phyloP scores from a whole-genome alignment of 331 rosid genomes.

The Rhamnella rubrinervis region DNA sequence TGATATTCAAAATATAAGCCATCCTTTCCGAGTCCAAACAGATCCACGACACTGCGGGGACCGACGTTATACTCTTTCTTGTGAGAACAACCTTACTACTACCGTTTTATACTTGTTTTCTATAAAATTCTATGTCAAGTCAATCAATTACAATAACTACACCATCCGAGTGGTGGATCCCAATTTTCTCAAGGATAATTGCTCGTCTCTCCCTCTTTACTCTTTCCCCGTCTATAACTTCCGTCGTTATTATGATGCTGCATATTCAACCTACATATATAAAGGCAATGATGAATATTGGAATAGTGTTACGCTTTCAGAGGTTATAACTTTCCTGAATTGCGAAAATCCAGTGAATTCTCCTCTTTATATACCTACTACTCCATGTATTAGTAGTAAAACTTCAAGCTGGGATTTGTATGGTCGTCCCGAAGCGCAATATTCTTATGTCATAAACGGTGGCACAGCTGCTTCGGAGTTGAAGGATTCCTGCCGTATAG shows the following conservation, averaged over 20 bases:
- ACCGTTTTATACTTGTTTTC: neutral
- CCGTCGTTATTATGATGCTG: neutral
- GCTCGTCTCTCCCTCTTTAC: neutral
- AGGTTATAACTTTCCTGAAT: neutral
- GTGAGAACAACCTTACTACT: conserved; percentile 11
- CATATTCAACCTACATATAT: neutral
- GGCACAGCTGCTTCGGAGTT: too few species aligned
- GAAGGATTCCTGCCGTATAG: too few species aligned
- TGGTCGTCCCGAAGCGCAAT: too few species aligned
- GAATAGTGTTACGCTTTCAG: neutral
- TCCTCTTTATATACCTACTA: neutral
- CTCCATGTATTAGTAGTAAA: too few species aligned
- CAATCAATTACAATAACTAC: neutral
- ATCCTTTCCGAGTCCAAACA: neutral
- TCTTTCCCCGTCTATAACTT: neutral
- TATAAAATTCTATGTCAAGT: neutral
- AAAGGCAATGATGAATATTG: neutral
- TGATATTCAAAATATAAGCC: neutral
- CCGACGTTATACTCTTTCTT: neutral
- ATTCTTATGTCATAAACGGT: too few species aligned
- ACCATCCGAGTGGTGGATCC: neutral
- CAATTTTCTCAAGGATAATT: neutral
- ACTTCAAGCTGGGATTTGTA: too few species aligned
- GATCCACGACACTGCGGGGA: conserved; percentile 9
- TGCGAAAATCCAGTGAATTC: neutral